Conservation (phyloP, 805 yeast species). For the Peterozyma xylosa region DNA sequence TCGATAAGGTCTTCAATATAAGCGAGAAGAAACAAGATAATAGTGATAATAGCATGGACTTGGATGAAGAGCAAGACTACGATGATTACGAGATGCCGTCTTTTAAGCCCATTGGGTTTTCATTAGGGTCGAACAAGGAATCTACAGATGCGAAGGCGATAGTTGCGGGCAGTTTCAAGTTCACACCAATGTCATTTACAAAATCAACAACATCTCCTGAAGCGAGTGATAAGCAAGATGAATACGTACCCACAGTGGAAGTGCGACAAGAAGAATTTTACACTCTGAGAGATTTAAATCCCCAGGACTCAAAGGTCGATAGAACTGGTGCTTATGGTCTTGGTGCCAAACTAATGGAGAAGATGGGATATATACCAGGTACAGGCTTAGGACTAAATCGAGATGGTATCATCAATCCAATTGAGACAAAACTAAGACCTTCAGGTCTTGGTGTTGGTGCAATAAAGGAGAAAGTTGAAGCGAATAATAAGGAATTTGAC, state of each 20-base stretch:
- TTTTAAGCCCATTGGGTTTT: no score
- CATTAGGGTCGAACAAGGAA: no score
- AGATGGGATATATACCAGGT: conserved; percentile 87
- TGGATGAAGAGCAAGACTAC: no score
- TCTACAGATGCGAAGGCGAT: no score
- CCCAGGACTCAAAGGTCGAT: conserved; percentile 2
- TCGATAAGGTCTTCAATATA: no score
- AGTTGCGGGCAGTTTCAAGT: no score
- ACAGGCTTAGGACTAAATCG: conserved; percentile 72
- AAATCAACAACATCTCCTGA: neutral
- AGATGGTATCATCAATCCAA: conserved; percentile 75
- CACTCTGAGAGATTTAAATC: neutral
- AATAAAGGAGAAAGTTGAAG: conserved; percentile 27
- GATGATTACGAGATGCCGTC: no score
- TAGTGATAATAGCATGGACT: no score
- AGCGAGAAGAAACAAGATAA: no score
- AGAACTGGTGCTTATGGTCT: conserved; percentile 52
- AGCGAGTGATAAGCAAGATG: no score
- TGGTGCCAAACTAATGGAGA: conserved; percentile 69
- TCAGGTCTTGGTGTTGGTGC: conserved; percentile 75
- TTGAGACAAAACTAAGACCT: conserved; percentile 61
- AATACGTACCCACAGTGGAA: no score
- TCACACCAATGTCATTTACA: conserved; percentile 1
- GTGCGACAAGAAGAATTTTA: no score
- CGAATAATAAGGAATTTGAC: conserved; percentile 11